Evolutionary conservation across 352 stramenopile species (phyloP), one percentile per base, ranked within the genome.

Genomic region (Pythium graminicola): DNA sequence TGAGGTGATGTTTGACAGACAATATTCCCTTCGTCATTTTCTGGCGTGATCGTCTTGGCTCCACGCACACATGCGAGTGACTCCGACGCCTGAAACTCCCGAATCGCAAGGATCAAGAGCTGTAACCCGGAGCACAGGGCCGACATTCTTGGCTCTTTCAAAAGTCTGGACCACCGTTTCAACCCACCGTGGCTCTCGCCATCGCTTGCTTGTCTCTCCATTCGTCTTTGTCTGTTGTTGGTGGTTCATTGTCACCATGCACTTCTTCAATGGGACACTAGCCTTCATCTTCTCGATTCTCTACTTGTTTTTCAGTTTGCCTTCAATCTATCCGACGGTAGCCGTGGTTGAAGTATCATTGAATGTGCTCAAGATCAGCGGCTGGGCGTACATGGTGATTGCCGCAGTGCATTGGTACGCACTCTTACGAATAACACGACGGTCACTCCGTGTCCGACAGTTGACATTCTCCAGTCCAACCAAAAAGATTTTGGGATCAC

Each of bases 301-400:
- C 11, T 60, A 60, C 53, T 16, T 54, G 17, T 60, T 54, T 29
- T 53, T 60, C 35, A 60, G 53, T 29, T 36, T 54, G 6, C 53
- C 53, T n/a, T n/a, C 40, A n/a, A 22, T 60, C 3, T 60, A 49
- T 27, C 36, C 33, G 14, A 50, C 11, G 1, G 23, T 60, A n/a
- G 20, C 38, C 5, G 38, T 49, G 0, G 11, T 60, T 11, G 26
- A 35, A n/a, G n/a, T 60, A 7, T 36, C 53, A 13, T 7, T 54
- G 4, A 4, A 17, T 1, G 17, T 60, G 0, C 19, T 60, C 6
- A 33, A 36, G 6, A 22, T 53, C 13, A 60, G 53, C 16, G 53
- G 44, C 1, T 60, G 53, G 53, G 29, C 35, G n/a, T 60, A 54
- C 33, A 6, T 41, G 6, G 13, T 28, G 6, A 4, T 54, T 8